Evolutionary conservation across 345 rosid genomes (phyloP), one percentile per base, ranked within the genome.

Genomic region (Citrus medica): DNA sequence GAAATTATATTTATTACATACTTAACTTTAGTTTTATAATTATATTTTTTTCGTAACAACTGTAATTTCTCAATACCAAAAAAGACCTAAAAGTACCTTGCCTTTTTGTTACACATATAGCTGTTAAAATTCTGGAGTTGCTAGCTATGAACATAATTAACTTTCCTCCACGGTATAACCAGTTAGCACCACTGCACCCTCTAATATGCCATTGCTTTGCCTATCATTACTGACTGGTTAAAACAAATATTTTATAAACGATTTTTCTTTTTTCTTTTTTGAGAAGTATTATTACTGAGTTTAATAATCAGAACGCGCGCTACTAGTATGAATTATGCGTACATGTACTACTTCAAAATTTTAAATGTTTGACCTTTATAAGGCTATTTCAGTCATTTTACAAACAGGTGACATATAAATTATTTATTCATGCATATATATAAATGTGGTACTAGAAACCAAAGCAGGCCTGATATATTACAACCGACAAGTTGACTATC

Each of bases 401-500:
- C n/a, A 7, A 14, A 35, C 28, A 17, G 62, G 32, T n/a, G 48
- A 25, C 71, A 53, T 22, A 2, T 3, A 65, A 33, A 33, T 33
- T 66, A 4, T 53, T 16, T 17, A 53, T 53, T 46, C 58, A 17
- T 53, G 58, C 58, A 1, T 1, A 19, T 53, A 17, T 16, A 19
- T 53, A 17, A 16, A 53, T 53, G 58, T 40, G 28, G 24, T 12
- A 67, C 68, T 0, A 61, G 37, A 53, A 71, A 46, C 27, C 59
- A 60, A 67, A 12, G 76, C 64, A 59, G 64, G 69, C 76, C 14
- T 69, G 33, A 71, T 19, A 37, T 67, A 53, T 22, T 78, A 51
- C 35, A 83, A 69, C 82, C 67, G 5, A 71, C 78, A 37, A 72
- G 80, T 82, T 83, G 88, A 82, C 86, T 75, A 46, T 76, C 69